Percentiles rank a stretch among this genome's conserved stretches.
These are phyloP conservation scores for Calvatia gigantea DNA, from an alignment of 768 basidiomycete species.

Conservation along the genomic window DNA sequence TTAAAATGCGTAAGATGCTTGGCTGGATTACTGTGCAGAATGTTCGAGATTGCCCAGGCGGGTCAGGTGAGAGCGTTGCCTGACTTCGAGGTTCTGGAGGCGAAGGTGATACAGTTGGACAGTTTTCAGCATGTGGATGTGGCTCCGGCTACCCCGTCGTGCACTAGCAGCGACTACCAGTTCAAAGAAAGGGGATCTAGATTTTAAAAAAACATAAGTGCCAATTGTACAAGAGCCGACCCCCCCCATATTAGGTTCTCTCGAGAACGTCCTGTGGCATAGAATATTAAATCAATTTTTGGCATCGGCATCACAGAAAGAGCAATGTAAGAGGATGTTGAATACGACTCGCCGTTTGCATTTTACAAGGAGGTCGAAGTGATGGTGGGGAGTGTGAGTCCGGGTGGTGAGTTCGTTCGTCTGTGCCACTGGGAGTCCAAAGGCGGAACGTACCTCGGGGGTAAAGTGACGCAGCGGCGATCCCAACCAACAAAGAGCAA, in stretches of 20 bases:
- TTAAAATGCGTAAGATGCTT: background rate
- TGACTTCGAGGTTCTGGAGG: constrained; percentile 1
- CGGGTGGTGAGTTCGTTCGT: constrained; percentile 43
- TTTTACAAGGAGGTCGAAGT: constrained; percentile 64
- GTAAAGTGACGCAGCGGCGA: constrained; percentile 65
- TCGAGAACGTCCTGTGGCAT: constrained; percentile 71
- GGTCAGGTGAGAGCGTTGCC: constrained; percentile 2
- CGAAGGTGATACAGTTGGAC: constrained; percentile 5
- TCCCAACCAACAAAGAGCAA: constrained; percentile 39
- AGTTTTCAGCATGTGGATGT: background rate
- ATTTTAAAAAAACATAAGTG: constrained; percentile 8
- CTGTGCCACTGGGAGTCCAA: background rate
- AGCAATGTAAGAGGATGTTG: constrained; percentile 42
- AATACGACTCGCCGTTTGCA: constrained; percentile 58
- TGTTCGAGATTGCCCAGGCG: background rate
- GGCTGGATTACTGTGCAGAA: background rate
- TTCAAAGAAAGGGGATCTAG: background rate
- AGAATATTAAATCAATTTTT: constrained; percentile 68
- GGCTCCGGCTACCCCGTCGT: background rate
- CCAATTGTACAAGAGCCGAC: constrained; percentile 23
- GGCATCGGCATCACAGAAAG: constrained; percentile 54
- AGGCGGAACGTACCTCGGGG: background rate
- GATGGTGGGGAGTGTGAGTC: constrained; percentile 59
- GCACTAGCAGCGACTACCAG: background rate
- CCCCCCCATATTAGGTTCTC: constrained; percentile 62